Evolutionary conservation across 495 filamentous ascomycete species (phyloP).

Genomic region (Chaetomium cochliodes): DNA sequence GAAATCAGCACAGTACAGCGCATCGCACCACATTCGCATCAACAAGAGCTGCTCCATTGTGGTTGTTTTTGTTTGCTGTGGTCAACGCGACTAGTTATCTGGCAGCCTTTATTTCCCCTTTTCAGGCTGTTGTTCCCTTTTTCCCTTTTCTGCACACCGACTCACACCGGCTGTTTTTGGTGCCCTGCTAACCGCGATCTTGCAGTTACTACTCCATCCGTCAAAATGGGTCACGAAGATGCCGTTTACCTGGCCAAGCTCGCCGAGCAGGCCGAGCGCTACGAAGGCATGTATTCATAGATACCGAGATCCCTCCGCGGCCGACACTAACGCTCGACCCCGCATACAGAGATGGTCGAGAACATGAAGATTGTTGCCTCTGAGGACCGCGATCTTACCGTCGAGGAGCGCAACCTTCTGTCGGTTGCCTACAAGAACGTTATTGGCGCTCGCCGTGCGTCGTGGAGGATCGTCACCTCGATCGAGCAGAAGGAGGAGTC

Average conservation of each 20-base stretch:
- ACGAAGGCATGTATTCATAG: slow-evolving; percentile 76
- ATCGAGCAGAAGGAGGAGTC: slow-evolving; percentile 99
- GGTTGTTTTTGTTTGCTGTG: not conserved
- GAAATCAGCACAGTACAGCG: slow-evolving; percentile 29
- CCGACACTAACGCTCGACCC: slow-evolving; percentile 28
- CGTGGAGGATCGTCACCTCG: slow-evolving; percentile 99
- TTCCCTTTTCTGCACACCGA: slow-evolving; percentile 24
- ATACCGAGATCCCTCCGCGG: not conserved
- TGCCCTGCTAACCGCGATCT: slow-evolving; percentile 33
- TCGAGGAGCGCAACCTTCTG: slow-evolving; percentile 98
- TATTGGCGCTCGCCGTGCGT: slow-evolving; percentile 96
- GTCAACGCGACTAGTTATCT: not conserved
- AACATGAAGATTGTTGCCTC: slow-evolving; percentile 99
- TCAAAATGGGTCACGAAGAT: slow-evolving; percentile 98
- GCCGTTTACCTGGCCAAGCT: slow-evolving; percentile 99
- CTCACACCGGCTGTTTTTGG: slow-evolving; percentile 25
- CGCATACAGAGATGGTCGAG: slow-evolving; percentile 90
- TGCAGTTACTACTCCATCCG: slow-evolving; percentile 32
- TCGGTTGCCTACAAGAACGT: slow-evolving; percentile 99
- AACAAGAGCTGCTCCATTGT: slow-evolving; percentile 7
- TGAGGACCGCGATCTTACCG: slow-evolving; percentile 93
- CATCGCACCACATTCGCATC: slow-evolving; percentile 27
- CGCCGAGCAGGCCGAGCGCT: slow-evolving; percentile 99
- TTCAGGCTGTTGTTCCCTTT: not conserved
- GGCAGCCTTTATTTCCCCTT: slow-evolving; percentile 7